A percentile compares a stretch with the other conserved stretches of the same genome.
Conservation (phyloP, 2,329 filamentous ascomycete genomes). For the Ceratocystis ficicola region DNA sequence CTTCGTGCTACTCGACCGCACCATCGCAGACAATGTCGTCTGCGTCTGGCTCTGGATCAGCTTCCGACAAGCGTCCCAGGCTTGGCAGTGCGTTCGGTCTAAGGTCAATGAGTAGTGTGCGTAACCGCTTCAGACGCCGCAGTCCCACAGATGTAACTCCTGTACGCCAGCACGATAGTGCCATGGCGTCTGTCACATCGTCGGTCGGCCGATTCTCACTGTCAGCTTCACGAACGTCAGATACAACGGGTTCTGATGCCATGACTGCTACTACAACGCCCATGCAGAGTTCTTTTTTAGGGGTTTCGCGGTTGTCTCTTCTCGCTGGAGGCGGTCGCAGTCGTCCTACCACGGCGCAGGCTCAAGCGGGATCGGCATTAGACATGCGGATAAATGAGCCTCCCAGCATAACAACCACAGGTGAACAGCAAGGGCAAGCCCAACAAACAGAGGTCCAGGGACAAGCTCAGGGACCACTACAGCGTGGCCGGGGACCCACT, state of each 20-base stretch:
- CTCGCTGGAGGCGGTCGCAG: constrained; percentile 18
- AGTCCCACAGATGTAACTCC: constrained; percentile 14
- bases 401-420: background rate
- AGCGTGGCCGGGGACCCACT: background rate
- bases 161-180: constrained; percentile 12
- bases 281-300: constrained; percentile 21
- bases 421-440: background rate
- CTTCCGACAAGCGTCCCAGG: constrained; percentile 5
- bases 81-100: constrained; percentile 15
- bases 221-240: background rate
- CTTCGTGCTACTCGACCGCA: constrained; percentile 15
- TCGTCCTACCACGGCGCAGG: constrained; percentile 10
- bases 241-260: background rate
- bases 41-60: background rate
- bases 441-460: background rate
- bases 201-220: constrained; percentile 19
- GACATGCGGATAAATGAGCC: constrained; percentile 6
- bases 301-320: constrained; percentile 20
- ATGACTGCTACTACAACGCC: constrained; percentile 1
- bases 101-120: constrained; percentile 13
- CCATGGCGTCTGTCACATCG: constrained; percentile 14
- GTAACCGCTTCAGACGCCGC: constrained; percentile 20
- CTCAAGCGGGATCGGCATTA: constrained; percentile 1
- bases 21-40: constrained; percentile 9
- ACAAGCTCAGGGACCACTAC: too few relatives aligned